A percentile compares a stretch with the other conserved stretches of the same genome.
Conservation (phyloP, 2,329 filamentous ascomycete genomes). For the Curvularia eragrostidis region DNA sequence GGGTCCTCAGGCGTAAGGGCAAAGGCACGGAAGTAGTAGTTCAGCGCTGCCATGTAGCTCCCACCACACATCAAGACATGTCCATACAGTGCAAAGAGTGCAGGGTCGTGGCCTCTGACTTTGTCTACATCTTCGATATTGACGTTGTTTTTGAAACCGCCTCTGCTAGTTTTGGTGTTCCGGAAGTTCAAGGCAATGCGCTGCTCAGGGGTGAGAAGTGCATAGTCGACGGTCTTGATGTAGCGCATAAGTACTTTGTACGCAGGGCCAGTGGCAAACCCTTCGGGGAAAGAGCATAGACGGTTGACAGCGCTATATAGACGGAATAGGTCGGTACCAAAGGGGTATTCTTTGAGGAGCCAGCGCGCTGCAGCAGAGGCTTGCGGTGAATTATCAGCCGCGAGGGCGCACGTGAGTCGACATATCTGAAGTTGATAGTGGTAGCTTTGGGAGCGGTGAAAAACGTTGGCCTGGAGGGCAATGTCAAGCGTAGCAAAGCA, state of each 20-base stretch:
- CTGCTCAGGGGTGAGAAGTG: slow-evolving; percentile 62
- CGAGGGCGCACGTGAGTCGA: slow-evolving; percentile 84
- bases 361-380: slow-evolving; percentile 77
- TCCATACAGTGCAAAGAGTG: slow-evolving; percentile 85
- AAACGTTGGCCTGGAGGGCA: slow-evolving; percentile 81
- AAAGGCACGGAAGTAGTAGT: slow-evolving; percentile 75
- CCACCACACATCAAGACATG: slow-evolving; percentile 86
- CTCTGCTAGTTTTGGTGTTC: slow-evolving; percentile 43
- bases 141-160: slow-evolving; percentile 48
- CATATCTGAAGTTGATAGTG: slow-evolving; percentile 77
- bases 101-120: slow-evolving; percentile 66
- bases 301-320: slow-evolving; percentile 81
- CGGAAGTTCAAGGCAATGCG: slow-evolving; percentile 54
- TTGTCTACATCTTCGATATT: slow-evolving; percentile 49
- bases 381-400: slow-evolving; percentile 77
- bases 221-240: slow-evolving; percentile 85
- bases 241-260: slow-evolving; percentile 93
- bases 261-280: slow-evolving; percentile 78
- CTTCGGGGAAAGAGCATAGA: slow-evolving; percentile 74
- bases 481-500: slow-evolving; percentile 82
- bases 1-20: slow-evolving; percentile 78
- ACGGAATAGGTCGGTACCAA: slow-evolving; percentile 81
- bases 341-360: slow-evolving; percentile 83
- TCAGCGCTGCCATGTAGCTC: slow-evolving; percentile 82
- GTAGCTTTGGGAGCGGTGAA: slow-evolving; percentile 72